Conservation (phyloP, 2,329 filamentous ascomycete genomes). For the Pseudopyricularia javanii region DNA sequence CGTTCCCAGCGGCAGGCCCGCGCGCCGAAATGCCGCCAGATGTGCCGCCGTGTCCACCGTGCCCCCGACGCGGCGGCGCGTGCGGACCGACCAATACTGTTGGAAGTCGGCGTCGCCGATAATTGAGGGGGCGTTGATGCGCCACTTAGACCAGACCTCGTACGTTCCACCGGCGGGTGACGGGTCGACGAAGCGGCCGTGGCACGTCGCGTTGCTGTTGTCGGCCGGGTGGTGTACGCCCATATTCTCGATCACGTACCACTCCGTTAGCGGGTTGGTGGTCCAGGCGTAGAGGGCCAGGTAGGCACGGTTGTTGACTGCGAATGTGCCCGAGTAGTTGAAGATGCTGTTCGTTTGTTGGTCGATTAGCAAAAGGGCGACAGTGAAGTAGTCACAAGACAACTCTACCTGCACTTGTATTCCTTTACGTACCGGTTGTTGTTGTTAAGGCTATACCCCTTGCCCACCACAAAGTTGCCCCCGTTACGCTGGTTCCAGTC, state of each 20-base stretch:
- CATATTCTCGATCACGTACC: slow-evolving; percentile 8
- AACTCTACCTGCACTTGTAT: too few relatives aligned
- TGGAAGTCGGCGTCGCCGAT: slow-evolving; percentile 32
- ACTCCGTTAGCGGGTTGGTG: slow-evolving; percentile 5
- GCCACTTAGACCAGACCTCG: slow-evolving; percentile 19
- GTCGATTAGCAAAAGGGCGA: not conserved
- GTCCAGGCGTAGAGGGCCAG: slow-evolving; percentile 8
- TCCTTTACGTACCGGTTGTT: not conserved
- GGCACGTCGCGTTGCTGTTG: slow-evolving; percentile 16
- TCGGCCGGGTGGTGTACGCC: slow-evolving; percentile 7
- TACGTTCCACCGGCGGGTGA: slow-evolving; percentile 20
- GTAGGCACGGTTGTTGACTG: slow-evolving; percentile 29
- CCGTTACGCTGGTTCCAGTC: not conserved
- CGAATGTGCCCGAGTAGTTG: slow-evolving; percentile 33
- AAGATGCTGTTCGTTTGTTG: slow-evolving; percentile 23
- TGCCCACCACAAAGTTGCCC: not conserved
- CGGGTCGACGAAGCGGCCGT: slow-evolving; percentile 17
- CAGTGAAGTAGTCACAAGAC: not conserved
- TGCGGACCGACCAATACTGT: slow-evolving; percentile 39
- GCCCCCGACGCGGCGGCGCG: slow-evolving; percentile 33
- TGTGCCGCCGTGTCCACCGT: slow-evolving; percentile 32
- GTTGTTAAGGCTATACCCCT: not conserved
- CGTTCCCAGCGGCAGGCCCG: slow-evolving; percentile 27
- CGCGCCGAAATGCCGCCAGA: slow-evolving; percentile 31
- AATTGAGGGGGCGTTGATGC: slow-evolving; percentile 28